Percentiles rank a stretch among this genome's conserved stretches.
phyloP scores from a whole-genome alignment of 2,329 filamentous ascomycete genomes.

The Venturia pyrina region DNA sequence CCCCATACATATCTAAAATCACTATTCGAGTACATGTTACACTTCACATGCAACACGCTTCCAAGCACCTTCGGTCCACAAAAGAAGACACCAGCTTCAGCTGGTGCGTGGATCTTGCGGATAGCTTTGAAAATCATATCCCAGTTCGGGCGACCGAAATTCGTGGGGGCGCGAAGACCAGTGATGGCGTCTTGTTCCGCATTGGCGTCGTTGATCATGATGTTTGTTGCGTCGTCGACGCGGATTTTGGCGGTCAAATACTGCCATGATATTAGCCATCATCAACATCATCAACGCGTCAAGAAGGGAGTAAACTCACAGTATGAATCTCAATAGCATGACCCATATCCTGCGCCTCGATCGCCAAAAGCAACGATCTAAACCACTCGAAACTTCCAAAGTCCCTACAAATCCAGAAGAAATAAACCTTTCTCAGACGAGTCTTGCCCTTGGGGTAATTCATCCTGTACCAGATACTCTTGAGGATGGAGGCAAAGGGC shows the following conservation, averaged over 20 bases:
- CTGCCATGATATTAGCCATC: slow-evolving; percentile 20
- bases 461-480: slow-evolving; percentile 90
- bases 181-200: slow-evolving; percentile 79
- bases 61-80: slow-evolving; percentile 75
- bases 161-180: slow-evolving; percentile 69
- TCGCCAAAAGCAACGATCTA: slow-evolving; percentile 69
- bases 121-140: slow-evolving; percentile 82
- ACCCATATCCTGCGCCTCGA: slow-evolving; percentile 76
- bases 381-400: slow-evolving; percentile 89
- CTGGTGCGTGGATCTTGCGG: slow-evolving; percentile 51
- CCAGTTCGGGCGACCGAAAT: slow-evolving; percentile 82
- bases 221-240: slow-evolving; percentile 75
- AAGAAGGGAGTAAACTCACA: slow-evolving; percentile 23
- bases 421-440: slow-evolving; percentile 75
- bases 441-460: slow-evolving; percentile 77
- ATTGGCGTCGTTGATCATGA: slow-evolving; percentile 86
- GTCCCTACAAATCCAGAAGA: slow-evolving; percentile 86
- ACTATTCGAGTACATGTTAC: slow-evolving; percentile 79
- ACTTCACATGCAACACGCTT: slow-evolving; percentile 68
- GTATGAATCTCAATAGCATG: slow-evolving; percentile 83
- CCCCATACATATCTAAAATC: slow-evolving; percentile 60
- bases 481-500: slow-evolving; percentile 46
- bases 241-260: slow-evolving; percentile 84
- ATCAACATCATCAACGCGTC: neutral
- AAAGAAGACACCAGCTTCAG: slow-evolving; percentile 50